These are phyloP conservation scores for Cytospora leucostoma DNA, from an alignment of 2,329 filamentous ascomycete species.

Conservation along the genomic window DNA sequence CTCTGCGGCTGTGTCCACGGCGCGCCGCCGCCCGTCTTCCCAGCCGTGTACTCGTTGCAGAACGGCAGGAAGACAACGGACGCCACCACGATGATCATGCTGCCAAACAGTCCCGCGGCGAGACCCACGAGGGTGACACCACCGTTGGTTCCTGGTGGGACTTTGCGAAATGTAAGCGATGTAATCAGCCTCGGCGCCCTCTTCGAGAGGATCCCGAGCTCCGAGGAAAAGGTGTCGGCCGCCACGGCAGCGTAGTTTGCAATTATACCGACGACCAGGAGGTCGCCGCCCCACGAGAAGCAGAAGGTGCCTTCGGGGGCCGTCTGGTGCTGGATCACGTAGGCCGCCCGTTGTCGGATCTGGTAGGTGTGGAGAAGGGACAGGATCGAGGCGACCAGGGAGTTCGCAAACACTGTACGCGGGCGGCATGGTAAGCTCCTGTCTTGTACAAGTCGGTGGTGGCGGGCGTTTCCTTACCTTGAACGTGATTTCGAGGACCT, in stretches of 20 bases:
- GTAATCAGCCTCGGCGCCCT: conserved; percentile 82
- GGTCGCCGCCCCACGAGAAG: conserved; percentile 62
- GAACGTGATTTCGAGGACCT: conserved; percentile 78
- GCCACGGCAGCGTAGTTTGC: conserved; percentile 89
- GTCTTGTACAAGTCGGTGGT: too few relatives aligned
- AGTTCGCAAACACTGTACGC: conserved; percentile 74
- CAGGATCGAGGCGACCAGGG: conserved; percentile 71
- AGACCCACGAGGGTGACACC: conserved; percentile 80
- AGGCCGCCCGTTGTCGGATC: conserved; percentile 49
- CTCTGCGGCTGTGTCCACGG: conserved; percentile 53
- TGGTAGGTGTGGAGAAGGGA: conserved; percentile 62
- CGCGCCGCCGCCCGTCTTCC: conserved; percentile 44
- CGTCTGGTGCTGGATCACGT: conserved; percentile 29
- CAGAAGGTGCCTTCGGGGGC: conserved; percentile 49
- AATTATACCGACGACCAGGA: conserved; percentile 66
- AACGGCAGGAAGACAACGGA: conserved; percentile 70
- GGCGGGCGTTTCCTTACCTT: conserved; percentile 52
- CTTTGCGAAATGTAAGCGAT: conserved; percentile 70
- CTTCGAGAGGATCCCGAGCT: conserved; percentile 86
- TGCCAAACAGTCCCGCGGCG: conserved; percentile 71
- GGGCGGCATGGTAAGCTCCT: conserved; percentile 1
- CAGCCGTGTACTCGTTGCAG: conserved; percentile 51
- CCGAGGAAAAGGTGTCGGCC: conserved; percentile 92
- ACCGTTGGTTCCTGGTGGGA: conserved; percentile 91
- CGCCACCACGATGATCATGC: conserved; percentile 67